A percentile compares a stretch with the other conserved stretches of the same genome.
Conservation (phyloP, 306 rosid genomes). For the Abrus precatorius region DNA sequence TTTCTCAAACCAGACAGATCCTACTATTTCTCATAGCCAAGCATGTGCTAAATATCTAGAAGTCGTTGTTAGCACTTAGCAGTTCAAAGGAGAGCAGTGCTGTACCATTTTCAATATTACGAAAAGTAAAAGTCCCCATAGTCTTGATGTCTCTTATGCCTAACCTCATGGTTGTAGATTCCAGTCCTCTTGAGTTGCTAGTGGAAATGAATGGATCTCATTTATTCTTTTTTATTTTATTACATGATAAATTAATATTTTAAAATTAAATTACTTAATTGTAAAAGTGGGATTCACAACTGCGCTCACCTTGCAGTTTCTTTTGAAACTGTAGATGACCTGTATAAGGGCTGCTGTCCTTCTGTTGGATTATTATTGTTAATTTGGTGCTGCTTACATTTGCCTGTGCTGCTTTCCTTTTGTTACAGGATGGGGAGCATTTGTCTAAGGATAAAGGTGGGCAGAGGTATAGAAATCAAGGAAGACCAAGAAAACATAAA, state of each 20-base stretch:
- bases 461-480: constrained; percentile 73
- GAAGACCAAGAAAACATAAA: constrained; percentile 73
- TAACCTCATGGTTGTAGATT: neutral
- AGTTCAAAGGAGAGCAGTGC: neutral
- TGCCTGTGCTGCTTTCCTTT: constrained; percentile 30
- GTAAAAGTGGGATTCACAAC: neutral
- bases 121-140: neutral
- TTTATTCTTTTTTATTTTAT: neutral
- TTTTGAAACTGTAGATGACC: neutral
- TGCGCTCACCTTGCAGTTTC: neutral
- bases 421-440: constrained; percentile 70
- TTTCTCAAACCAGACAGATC: no score
- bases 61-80: neutral
- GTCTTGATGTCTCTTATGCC: constrained; percentile 3
- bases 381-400: constrained; percentile 11
- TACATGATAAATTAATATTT: neutral
- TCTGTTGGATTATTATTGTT: neutral
- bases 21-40: neutral
- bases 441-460: constrained; percentile 71
- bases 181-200: neutral
- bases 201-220: neutral
- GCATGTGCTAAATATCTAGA: constrained; percentile 21
- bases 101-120: neutral
- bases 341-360: neutral
- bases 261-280: neutral